Base-by-base conservation (phyloP, 2,329 filamentous ascomycete genomes). In the Fusarium sp. region DNA sequence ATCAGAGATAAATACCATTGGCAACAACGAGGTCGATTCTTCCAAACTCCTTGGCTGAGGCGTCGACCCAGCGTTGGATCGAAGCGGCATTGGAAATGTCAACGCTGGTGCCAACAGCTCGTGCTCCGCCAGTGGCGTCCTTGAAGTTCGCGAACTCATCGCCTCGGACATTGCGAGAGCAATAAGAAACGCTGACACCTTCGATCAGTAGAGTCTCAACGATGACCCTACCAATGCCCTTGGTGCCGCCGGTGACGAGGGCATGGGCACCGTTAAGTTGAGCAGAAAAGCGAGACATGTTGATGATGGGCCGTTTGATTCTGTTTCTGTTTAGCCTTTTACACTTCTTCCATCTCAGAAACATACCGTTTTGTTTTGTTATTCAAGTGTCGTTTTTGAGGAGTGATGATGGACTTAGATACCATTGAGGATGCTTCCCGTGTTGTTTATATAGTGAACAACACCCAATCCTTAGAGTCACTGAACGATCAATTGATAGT, bases 121-220 rank as follows among this genome's bases (percentile, higher is more conserved):
- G 66, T 11, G 75, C 70, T 18, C 59, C 67, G 8, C 66, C 42
- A 1, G 48, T 36, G 9, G 63, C 53, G 7, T 50, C 69, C 14
- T 63, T 58, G 39, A 75, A 75, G 18, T 22, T n/a, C 6, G 41
- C 44, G 20, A 79, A 79, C 15, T 79, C 75, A 26, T 79, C 60
- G 13, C 68, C 70, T 3, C 61, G 64, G 3, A 72, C 45, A 7
- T 63, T 63, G 8, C 77, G 75, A 13, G 77, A 66, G 11, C 78
- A 78, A 9, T 77, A 79, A 4, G 78, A 79, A 8, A 79, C 78
- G 26, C 79, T 78, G 18, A 75, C 78, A 11, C 78, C 36, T 78
- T 78, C n/a, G 47, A 26, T 17, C 20, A 79, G 68, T 15, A 79
- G 73, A 3, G 41, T 38, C 38, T 79, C 66, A 1, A 74, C 75